Evolutionary conservation across 2,329 filamentous ascomycete genomes (phyloP).

Genomic region (Coniochaeta sp.): DNA sequence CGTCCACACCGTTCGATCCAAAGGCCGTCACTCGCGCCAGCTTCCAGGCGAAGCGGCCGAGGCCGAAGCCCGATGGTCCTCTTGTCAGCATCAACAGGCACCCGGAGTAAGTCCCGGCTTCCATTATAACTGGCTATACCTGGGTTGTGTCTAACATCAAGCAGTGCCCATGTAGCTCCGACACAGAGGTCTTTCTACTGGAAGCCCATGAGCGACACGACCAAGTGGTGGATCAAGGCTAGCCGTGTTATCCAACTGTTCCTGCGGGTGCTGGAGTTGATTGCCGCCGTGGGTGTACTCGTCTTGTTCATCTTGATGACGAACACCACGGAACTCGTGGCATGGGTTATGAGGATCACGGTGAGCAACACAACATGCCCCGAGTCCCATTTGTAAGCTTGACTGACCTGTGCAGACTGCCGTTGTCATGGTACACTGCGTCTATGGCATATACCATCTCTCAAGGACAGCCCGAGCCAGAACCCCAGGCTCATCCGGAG

Average conservation of each 20-base stretch:
- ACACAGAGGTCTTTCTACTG: slow-evolving; percentile 54
- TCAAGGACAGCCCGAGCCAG: slow-evolving; percentile 61
- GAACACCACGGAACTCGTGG: slow-evolving; percentile 54
- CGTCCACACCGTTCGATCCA: slow-evolving; percentile 65
- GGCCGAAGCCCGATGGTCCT: slow-evolving; percentile 64
- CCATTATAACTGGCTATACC: neutral
- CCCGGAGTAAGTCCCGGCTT: slow-evolving; percentile 61
- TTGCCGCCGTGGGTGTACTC: slow-evolving; percentile 65
- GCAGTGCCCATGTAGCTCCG: slow-evolving; percentile 55
- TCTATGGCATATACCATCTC: slow-evolving; percentile 79
- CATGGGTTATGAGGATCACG: slow-evolving; percentile 71
- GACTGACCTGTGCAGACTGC: slow-evolving; percentile 49
- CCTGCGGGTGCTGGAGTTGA: slow-evolving; percentile 59
- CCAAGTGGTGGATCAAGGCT: slow-evolving; percentile 65
- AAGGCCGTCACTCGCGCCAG: slow-evolving; percentile 79
- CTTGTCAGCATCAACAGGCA: slow-evolving; percentile 78
- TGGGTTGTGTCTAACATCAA: neutral
- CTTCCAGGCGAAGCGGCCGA: slow-evolving; percentile 55
- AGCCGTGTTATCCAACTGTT: slow-evolving; percentile 62
- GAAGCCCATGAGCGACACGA: slow-evolving; percentile 60
- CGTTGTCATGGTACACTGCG: slow-evolving; percentile 62
- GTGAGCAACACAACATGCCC: slow-evolving; percentile 40
- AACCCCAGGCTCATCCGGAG: slow-evolving; percentile 72
- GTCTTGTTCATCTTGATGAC: slow-evolving; percentile 72
- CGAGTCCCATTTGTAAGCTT: neutral